Conservation (phyloP, 2,329 filamentous ascomycete genomes). For the Parasarocladium wereldwijsianum region DNA sequence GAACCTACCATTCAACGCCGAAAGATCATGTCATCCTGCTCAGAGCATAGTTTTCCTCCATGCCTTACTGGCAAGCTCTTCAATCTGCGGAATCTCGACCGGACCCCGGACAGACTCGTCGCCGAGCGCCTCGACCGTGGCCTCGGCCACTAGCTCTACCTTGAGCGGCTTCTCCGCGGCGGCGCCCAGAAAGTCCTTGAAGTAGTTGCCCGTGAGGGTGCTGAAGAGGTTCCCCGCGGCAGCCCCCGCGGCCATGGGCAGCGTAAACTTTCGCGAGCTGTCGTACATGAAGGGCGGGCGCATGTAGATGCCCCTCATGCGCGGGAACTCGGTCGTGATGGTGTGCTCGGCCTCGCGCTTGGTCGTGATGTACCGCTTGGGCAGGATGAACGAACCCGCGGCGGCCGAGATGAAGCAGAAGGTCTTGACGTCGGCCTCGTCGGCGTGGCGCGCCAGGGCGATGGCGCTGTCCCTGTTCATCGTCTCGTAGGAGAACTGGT, state of each 20-base stretch:
- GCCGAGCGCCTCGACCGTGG: constrained; percentile 73
- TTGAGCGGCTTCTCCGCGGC: constrained; percentile 77
- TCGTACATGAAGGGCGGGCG: constrained; percentile 86
- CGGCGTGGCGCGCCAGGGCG: constrained; percentile 64
- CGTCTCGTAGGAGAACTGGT: constrained; percentile 83
- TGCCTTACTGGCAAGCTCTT: constrained; percentile 62
- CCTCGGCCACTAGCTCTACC: constrained; percentile 76
- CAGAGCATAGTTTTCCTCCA: constrained; percentile 89
- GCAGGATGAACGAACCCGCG: constrained; percentile 71
- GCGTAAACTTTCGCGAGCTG: constrained; percentile 61
- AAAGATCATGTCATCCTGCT: no score
- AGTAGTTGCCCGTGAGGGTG: constrained; percentile 55
- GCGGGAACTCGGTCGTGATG: constrained; percentile 57
- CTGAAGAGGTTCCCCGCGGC: constrained; percentile 67
- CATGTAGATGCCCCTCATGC: constrained; percentile 68
- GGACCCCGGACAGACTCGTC: constrained; percentile 60
- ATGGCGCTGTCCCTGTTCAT: constrained; percentile 93
- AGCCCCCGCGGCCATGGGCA: constrained; percentile 70
- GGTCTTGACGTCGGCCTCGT: constrained; percentile 44
- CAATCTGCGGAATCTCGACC: constrained; percentile 66
- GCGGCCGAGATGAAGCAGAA: constrained; percentile 88
- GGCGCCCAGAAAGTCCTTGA: constrained; percentile 66
- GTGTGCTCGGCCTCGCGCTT: constrained; percentile 80
- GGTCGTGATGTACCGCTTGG: constrained; percentile 72
- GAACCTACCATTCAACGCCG: no score